Conservation (phyloP, 352 stramenopile genomes). For the Pythium grandisporangium region DNA sequence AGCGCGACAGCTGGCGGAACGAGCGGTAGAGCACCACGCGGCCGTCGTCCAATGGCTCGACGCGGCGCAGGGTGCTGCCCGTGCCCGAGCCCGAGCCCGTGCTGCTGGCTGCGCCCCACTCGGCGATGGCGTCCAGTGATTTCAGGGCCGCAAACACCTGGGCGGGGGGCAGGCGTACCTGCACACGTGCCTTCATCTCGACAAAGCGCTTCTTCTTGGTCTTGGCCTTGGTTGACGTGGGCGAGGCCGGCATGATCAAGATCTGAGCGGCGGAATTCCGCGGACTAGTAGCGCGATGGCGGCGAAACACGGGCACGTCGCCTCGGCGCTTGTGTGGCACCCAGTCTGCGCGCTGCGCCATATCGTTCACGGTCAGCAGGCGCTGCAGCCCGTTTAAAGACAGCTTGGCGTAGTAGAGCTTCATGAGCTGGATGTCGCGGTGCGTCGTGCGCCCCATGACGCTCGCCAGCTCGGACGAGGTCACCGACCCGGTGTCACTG, state of each 20-base stretch:
- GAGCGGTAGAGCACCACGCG: conserved; percentile 57
- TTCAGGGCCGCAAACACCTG: conserved; percentile 52
- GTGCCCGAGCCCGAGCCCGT: too few species aligned
- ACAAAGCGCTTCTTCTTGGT: conserved; percentile 48
- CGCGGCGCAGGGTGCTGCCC: conserved; percentile 24
- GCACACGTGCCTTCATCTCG: conserved; percentile 66
- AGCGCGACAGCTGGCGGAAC: conserved; percentile 65
- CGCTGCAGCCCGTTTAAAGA: conserved; percentile 45
- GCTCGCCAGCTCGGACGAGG: conserved; percentile 38
- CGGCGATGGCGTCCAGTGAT: conserved; percentile 27
- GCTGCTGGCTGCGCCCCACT: too few species aligned
- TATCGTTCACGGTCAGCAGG: conserved; percentile 30
- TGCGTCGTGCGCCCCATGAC: conserved; percentile 52
- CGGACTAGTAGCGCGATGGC: conserved; percentile 10
- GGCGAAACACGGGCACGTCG: conserved; percentile 11
- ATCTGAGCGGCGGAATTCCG: too few species aligned
- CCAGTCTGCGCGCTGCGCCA: conserved; percentile 28
- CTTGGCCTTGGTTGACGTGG: too few species aligned
- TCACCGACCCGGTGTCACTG: conserved; percentile 8
- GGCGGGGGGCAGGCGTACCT: conserved; percentile 27
- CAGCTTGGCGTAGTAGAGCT: conserved; percentile 60
- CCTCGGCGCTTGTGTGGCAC: conserved; percentile 29
- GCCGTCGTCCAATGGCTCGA: conserved; percentile 60
- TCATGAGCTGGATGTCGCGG: conserved; percentile 63
- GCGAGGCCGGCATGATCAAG: too few species aligned